These are phyloP conservation scores for Aureobasidium sp. DNA, from an alignment of 2,329 filamentous ascomycete genomes.

Conservation along the genomic window DNA sequence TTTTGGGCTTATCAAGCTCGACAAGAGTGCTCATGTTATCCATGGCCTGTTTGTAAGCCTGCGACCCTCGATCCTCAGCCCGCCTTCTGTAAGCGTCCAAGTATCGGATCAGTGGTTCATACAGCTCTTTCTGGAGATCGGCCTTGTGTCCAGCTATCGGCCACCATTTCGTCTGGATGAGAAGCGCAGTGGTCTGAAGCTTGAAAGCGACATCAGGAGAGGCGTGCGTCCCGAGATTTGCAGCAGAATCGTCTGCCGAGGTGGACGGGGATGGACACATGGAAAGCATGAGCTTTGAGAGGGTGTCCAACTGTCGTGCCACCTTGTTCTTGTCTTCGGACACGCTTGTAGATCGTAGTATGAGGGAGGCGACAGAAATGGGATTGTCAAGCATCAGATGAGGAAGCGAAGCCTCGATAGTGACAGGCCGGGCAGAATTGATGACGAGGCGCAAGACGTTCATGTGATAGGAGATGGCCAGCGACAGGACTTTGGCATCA, in stretches of 20 bases:
- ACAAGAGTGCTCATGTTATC: neutral
- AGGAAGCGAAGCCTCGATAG: conserved; percentile 52
- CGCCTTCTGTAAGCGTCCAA: conserved; percentile 48
- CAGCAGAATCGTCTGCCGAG: conserved; percentile 52
- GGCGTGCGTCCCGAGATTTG: conserved; percentile 49
- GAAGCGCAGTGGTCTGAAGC: conserved; percentile 58
- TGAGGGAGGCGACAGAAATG: conserved; percentile 53
- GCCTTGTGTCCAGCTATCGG: conserved; percentile 52
- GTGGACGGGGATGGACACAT: conserved; percentile 61
- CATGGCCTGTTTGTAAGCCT: neutral
- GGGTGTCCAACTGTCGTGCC: conserved; percentile 57
- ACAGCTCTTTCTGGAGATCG: conserved; percentile 56
- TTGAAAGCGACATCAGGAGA: conserved; percentile 53
- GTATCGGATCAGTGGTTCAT: conserved; percentile 59
- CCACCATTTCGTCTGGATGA: conserved; percentile 60
- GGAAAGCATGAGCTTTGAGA: conserved; percentile 59
- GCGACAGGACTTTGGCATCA: conserved; percentile 35
- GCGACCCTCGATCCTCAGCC: neutral
- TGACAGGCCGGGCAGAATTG: conserved; percentile 51
- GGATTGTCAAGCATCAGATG: conserved; percentile 47
- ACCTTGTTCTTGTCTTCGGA: conserved; percentile 49
- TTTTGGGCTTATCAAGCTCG: neutral
- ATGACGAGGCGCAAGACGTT: conserved; percentile 59
- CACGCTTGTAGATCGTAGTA: conserved; percentile 43
- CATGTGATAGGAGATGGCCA: conserved; percentile 59